Evolutionary conservation across 2,329 filamentous ascomycete species (phyloP).

Genomic region (Fusarium nanum): DNA sequence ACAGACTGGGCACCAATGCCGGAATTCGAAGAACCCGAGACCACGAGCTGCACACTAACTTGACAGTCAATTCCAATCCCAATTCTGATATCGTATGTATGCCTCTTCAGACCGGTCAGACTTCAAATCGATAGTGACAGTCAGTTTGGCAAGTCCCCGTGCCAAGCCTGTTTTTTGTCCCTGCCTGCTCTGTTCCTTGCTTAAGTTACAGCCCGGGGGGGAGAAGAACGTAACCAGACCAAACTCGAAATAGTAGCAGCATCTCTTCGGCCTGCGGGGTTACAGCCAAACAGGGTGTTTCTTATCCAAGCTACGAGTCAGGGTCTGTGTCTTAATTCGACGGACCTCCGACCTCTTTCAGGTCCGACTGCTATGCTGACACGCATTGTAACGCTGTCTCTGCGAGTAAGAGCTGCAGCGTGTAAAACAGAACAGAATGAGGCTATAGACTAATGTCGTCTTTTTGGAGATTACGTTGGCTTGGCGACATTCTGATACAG

Average conservation of each 20-base stretch:
- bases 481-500: conserved; percentile 2
- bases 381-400: background rate
- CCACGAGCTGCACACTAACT: background rate
- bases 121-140: background rate
- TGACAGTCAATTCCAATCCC: background rate
- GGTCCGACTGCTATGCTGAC: conserved; percentile 6
- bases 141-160: conserved; percentile 13
- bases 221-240: conserved; percentile 1
- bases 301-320: background rate
- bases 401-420: background rate
- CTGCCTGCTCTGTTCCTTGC: conserved; percentile 21
- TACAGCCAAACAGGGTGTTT: conserved; percentile 9
- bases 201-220: background rate
- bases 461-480: background rate
- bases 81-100: background rate
- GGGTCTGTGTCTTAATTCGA: background rate
- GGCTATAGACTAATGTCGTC: conserved; percentile 3
- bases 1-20: background rate
- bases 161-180: conserved; percentile 20
- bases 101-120: background rate
- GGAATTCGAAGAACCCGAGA: conserved; percentile 20
- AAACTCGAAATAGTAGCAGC: conserved; percentile 25
- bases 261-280: conserved; percentile 7
- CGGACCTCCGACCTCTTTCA: background rate
- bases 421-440: conserved; percentile 1